Percentiles rank a stretch among this genome's conserved stretches.
phyloP scores from a whole-genome alignment of 306 rosid species.

The Adenanthera pavonina region DNA sequence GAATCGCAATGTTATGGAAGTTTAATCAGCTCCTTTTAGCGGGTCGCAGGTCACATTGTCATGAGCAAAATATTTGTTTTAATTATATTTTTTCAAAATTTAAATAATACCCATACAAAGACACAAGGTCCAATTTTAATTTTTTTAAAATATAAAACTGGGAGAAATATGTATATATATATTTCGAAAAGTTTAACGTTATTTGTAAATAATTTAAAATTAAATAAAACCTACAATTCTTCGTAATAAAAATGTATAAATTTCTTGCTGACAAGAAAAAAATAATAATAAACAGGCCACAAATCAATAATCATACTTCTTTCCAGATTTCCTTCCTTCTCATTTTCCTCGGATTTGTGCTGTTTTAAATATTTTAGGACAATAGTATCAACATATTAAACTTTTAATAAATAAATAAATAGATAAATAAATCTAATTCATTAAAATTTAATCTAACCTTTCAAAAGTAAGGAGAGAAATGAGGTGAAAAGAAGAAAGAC shows the following conservation, averaged over 20 bases:
- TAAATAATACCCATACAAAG: not conserved
- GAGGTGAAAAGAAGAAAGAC: not conserved
- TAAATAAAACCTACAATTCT: not conserved
- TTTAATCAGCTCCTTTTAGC: too few species aligned
- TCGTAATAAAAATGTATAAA: not conserved
- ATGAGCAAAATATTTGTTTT: too few species aligned
- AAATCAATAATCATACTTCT: not conserved
- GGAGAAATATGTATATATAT: too few species aligned
- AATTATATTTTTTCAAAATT: not conserved
- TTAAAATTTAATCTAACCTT: too few species aligned
- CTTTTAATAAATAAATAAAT: not conserved
- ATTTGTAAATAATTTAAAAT: too few species aligned
- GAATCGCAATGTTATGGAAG: too few species aligned
- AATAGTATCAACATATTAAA: not conserved
- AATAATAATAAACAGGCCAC: not conserved
- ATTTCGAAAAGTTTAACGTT: too few species aligned
- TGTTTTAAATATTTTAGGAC: not conserved
- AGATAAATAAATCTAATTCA: not conserved
- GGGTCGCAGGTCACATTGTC: too few species aligned
- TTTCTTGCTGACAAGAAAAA: not conserved
- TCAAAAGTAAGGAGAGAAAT: not conserved
- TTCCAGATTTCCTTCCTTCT: not conserved
- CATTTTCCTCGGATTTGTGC: not conserved
- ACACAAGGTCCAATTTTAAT: not conserved
- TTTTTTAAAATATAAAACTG: not conserved